These are phyloP conservation scores for Adansonia digitata DNA, from an alignment of 345 rosid genomes.

Conservation along the genomic window DNA sequence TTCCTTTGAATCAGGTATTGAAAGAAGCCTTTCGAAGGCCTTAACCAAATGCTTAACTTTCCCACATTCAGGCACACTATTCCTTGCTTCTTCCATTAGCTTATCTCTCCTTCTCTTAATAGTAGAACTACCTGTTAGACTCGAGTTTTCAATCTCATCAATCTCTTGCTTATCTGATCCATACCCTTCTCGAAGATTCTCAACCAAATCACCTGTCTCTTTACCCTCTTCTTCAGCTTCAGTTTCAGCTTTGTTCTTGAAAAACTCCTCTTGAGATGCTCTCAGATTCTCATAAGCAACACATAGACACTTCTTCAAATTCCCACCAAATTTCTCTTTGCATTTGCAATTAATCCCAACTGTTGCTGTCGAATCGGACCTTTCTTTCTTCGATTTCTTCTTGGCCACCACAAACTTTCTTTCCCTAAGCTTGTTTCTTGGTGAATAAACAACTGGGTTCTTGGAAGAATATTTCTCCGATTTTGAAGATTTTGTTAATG, in stretches of 20 bases:
- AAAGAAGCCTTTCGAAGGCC: constrained; percentile 65
- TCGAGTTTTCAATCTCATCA: constrained; percentile 20
- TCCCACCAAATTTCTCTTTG: constrained; percentile 32
- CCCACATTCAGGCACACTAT: constrained; percentile 62
- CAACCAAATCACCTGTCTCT: constrained; percentile 23
- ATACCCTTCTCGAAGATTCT: constrained; percentile 20
- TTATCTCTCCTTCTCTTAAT: constrained; percentile 76
- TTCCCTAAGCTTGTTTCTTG: constrained; percentile 63
- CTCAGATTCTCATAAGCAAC: constrained; percentile 72
- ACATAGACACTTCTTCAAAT: constrained; percentile 63
- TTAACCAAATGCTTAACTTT: constrained; percentile 75
- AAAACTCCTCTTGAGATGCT: constrained; percentile 84
- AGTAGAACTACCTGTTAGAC: constrained; percentile 31
- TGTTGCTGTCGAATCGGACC: background rate
- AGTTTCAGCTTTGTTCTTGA: constrained; percentile 29
- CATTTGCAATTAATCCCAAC: background rate
- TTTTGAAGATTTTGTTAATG: constrained; percentile 47
- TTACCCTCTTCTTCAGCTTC: constrained; percentile 21
- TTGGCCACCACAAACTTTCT: constrained; percentile 62
- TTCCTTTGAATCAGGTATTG: constrained; percentile 37
- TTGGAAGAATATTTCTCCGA: constrained; percentile 35
- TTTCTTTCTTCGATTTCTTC: background rate
- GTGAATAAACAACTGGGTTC: constrained; percentile 37
- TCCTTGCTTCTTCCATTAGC: constrained; percentile 62
- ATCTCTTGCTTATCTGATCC: constrained; percentile 18